Evolutionary conservation across 2,329 filamentous ascomycete genomes (phyloP), one percentile per base, ranked within the genome.

Genomic region (Penicillium aurantiogriseum): DNA sequence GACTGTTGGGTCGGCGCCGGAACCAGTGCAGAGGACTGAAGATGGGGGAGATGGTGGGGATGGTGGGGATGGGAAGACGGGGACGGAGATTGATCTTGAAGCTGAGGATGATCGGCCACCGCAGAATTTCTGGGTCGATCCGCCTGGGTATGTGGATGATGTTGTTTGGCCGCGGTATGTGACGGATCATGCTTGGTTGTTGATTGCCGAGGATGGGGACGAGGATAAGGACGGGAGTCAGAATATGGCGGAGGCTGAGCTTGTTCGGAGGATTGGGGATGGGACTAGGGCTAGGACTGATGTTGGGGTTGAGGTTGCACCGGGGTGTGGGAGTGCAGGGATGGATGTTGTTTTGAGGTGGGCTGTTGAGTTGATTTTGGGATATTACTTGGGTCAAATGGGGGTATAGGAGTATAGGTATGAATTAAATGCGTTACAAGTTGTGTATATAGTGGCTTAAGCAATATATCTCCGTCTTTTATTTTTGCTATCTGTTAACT

Each of bases 91-190:
- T 17, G 71, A 73, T 56, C 50, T 73, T 31, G 65, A 72, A 15
- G 62, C 43, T 7, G 69, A 72, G 54, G 69, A 68, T 62, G 69
- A 74, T 66, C 44, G 70, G 77, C 38, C 81, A 1, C 69, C 69
- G 31, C 71, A 97, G 69, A 93, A 92, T 29, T 99, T 97, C 77
- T 99, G 94, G 94, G 83, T 87, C 56, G 94, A 99, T 74, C 94
- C 94, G 0, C 91, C 91, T 0, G 92, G 91, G 0, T 99, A 97
- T 72, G 92, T 97, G 38, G 92, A 97, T 72, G 85, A 89, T 71
- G 84, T 99, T 54, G 94, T 99, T 5, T 99, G 94, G 94, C 93
- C 93, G 4, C 93, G 96, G 67, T 97, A 97, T 74, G 90, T 89
- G 4, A 80, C 83, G 52, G 85, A 91, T 67, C 92, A 97, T 76